A percentile compares a stretch with the other conserved stretches of the same genome.
Conservation (phyloP, 1,139 yeast species). For the Hansenula sp. region DNA sequence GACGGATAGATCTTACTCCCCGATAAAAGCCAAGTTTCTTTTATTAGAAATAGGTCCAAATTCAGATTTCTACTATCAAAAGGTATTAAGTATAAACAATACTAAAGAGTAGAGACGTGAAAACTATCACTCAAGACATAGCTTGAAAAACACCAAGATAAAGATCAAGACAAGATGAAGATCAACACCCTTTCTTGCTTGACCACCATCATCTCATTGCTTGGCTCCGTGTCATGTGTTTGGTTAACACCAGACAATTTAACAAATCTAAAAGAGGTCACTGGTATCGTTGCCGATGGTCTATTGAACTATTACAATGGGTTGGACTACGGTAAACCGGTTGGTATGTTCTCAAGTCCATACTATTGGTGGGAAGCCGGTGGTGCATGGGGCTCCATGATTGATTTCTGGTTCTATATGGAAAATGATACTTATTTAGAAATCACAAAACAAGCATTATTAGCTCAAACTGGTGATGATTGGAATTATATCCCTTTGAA, state of each 20-base stretch:
- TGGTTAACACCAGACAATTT: conserved; percentile 33
- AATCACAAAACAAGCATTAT: conserved; percentile 56
- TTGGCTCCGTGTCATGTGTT: conserved; percentile 19
- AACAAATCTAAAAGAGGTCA: conserved; percentile 43
- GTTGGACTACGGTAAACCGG: conserved; percentile 59
- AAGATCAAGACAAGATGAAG: conserved; percentile 1
- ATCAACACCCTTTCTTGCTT: conserved; percentile 1
- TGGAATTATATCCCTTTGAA: conserved; percentile 81
- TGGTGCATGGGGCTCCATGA: conserved; percentile 87
- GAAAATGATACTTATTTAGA: conserved; percentile 66
- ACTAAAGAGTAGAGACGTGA: too few relatives aligned
- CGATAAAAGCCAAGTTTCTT: neutral
- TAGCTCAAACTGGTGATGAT: conserved; percentile 74
- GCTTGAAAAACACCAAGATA: neutral
- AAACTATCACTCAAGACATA: neutral
- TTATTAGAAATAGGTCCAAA: neutral
- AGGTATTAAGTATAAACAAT: too few relatives aligned
- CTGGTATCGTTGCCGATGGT: conserved; percentile 58
- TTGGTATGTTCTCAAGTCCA: conserved; percentile 83
- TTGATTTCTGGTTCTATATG: conserved; percentile 73
- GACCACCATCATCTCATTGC: conserved; percentile 1
- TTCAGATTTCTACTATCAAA: neutral
- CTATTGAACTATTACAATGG: conserved; percentile 86
- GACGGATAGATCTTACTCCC: too few relatives aligned
- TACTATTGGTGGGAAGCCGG: conserved; percentile 99